Base-by-base conservation (phyloP, 345 rosid species). In the Eucalyptus paniculata region DNA sequence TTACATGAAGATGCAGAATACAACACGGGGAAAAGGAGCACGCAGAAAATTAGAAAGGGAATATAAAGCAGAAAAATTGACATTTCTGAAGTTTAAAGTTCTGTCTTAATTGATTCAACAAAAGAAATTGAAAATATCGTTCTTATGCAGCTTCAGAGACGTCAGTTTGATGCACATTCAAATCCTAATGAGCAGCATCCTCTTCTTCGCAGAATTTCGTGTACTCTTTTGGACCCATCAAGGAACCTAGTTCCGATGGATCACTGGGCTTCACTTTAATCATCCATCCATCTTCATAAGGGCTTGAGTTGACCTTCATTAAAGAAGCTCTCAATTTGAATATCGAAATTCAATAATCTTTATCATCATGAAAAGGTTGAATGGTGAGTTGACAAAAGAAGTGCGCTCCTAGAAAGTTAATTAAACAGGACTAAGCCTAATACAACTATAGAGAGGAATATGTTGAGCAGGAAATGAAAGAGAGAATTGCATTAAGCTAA, bases 201-300 rank as follows among this genome's bases (percentile, higher is more conserved):
- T 96, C 99, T 88, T 98, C 99, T 92, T 98, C 97, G 37, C 98
- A 98, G 94, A 96, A 94, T 91, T 98, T 96, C 32, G 95, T 94
- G 95, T 96, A 98, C 88, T 95, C 98, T 86, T 93, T 94, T 45
- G 99, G 67, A 90, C 94, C 98, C 97, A 98, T 90, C 90, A 98
- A 92, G 87, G 97, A 93, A 44, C 92, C 97, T 80, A 96, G 86
- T 90, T 97, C 99, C 11, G 95, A 94, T 49, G 99, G 97, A 89
- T 88, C 93, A 88, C 95, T 94, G 21, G 98, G 99, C 94, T 97
- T 98, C 91, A 98, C 97, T 93, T 97, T 98, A 90, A 97, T 97
- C 96, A 98, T 96, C 99, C 99, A 98, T 88, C 99, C 99, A 44
- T 92, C 95, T 90, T 97, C 98, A 87, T 94, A 97, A 49, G 99